phyloP scores from a whole-genome alignment of 257 asterid species.

The Nicotiana tabacum region DNA sequence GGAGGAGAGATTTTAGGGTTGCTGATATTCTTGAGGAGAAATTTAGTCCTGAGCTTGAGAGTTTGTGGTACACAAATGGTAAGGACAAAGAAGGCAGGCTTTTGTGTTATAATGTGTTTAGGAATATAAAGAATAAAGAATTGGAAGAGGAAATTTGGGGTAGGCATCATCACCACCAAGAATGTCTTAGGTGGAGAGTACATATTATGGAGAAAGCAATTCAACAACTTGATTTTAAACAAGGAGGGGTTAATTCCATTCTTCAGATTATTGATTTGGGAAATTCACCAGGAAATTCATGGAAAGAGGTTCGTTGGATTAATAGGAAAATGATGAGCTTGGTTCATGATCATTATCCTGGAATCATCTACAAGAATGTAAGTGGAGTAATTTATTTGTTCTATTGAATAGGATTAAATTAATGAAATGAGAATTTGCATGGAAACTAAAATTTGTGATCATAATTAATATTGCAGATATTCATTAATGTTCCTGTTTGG shows the following conservation, averaged over 20 bases:
- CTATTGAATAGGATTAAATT: not conserved
- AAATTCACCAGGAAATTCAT: slow-evolving; percentile 35
- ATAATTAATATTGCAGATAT: slow-evolving; percentile 47
- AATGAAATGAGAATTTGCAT: not conserved
- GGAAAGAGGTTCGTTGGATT: slow-evolving; percentile 45
- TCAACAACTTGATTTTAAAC: slow-evolving; percentile 39
- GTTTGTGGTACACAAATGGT: slow-evolving; percentile 47
- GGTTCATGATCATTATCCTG: slow-evolving; percentile 65
- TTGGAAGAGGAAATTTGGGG: slow-evolving; percentile 22
- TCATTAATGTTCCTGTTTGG: slow-evolving; percentile 74
- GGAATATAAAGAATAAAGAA: slow-evolving; percentile 27
- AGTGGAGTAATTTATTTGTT: not conserved
- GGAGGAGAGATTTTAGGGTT: slow-evolving; percentile 51
- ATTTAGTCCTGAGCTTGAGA: slow-evolving; percentile 24
- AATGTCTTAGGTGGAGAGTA: slow-evolving; percentile 64
- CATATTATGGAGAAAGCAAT: slow-evolving; percentile 59
- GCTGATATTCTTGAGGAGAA: slow-evolving; percentile 27
- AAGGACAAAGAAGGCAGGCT: slow-evolving; percentile 60
- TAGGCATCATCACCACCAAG: slow-evolving; percentile 26
- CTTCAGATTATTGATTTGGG: slow-evolving; percentile 59
- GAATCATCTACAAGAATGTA: slow-evolving; percentile 60
- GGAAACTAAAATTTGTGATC: not conserved
- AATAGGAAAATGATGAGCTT: slow-evolving; percentile 41
- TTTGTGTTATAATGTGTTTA: slow-evolving; percentile 45
- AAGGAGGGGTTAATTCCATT: slow-evolving; percentile 57